phyloP scores from a whole-genome alignment of 1,284 basidiomycete genomes.

The Austroboletus sp. region DNA sequence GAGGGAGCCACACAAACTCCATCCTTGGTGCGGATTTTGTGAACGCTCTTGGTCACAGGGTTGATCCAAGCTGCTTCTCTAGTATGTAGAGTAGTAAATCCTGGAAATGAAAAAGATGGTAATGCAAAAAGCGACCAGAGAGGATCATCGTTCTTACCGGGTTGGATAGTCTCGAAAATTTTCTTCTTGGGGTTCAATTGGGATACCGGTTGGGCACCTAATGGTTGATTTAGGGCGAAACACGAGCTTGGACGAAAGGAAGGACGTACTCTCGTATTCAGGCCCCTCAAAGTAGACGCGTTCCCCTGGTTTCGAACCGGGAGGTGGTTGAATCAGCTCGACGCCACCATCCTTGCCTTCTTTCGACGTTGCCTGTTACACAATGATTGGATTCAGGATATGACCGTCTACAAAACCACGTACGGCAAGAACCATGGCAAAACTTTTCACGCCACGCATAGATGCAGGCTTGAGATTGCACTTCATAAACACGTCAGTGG shows the following conservation, averaged over 20 bases:
- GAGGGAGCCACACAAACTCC: conserved; percentile 78
- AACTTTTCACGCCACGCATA: conserved; percentile 94
- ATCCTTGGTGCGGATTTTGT: conserved; percentile 79
- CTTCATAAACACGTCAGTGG: conserved; percentile 32
- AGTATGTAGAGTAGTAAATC: conserved; percentile 81
- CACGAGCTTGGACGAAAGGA: not conserved
- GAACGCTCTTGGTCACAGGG: conserved; percentile 70
- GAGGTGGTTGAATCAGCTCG: conserved; percentile 83
- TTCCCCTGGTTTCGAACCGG: conserved; percentile 83
- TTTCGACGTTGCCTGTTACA: conserved; percentile 69
- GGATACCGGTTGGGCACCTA: conserved; percentile 65
- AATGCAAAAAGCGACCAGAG: conserved; percentile 1
- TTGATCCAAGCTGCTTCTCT: conserved; percentile 89
- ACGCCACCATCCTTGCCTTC: conserved; percentile 88
- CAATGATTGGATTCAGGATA: conserved; percentile 2
- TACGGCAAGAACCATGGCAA: conserved; percentile 92
- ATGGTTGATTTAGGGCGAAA: conserved; percentile 4
- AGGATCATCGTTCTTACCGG: conserved; percentile 42
- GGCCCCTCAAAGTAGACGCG: conserved; percentile 88
- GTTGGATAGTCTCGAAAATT: conserved; percentile 91
- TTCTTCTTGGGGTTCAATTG: conserved; percentile 97
- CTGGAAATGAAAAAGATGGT: conserved; percentile 31
- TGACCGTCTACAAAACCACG: conserved; percentile 22
- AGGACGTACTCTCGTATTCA: conserved; percentile 62
- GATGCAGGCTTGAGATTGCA: conserved; percentile 92